Conservation (phyloP, 148 eudicot species). For the Rhododendron griersonianum region DNA sequence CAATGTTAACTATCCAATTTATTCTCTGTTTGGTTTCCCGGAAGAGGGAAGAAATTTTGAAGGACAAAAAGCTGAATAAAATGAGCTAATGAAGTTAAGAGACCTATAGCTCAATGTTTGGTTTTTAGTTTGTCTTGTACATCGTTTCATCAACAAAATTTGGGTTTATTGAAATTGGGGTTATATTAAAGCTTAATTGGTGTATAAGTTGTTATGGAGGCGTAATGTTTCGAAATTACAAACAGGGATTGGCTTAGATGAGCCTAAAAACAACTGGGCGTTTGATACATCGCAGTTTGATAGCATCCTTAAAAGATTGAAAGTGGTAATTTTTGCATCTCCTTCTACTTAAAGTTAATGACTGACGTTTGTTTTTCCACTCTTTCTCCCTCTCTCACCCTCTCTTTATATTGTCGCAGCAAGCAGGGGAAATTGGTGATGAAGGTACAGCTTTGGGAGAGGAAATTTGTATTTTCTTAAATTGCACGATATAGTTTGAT, state of each 20-base stretch:
- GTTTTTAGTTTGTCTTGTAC: not conserved
- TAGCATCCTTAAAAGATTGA: conserved; percentile 76
- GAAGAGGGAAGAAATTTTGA: not conserved
- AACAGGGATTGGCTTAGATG: conserved; percentile 80
- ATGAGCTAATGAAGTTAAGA: not conserved
- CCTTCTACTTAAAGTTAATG: not conserved
- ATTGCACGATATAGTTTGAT: not conserved
- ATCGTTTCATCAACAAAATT: not conserved
- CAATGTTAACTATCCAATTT: not conserved
- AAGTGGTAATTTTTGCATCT: conserved; percentile 62
- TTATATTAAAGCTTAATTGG: not conserved
- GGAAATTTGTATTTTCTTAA: not conserved
- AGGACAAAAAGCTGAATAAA: not conserved
- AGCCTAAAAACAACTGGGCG: conserved; percentile 75
- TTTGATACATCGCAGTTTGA: conserved; percentile 94
- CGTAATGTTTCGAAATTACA: not conserved
- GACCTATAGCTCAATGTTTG: not conserved
- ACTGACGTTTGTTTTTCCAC: not conserved
- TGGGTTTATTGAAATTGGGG: not conserved
- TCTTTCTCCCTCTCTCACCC: not conserved
- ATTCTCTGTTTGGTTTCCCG: not conserved
- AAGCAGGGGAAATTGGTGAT: conserved; percentile 44
- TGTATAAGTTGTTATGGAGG: not conserved
- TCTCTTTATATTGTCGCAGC: conserved; percentile 39
- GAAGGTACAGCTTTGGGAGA: conserved; percentile 32